Conservation (phyloP, 148 eudicot genomes). For the Simmondsia chinensis region DNA sequence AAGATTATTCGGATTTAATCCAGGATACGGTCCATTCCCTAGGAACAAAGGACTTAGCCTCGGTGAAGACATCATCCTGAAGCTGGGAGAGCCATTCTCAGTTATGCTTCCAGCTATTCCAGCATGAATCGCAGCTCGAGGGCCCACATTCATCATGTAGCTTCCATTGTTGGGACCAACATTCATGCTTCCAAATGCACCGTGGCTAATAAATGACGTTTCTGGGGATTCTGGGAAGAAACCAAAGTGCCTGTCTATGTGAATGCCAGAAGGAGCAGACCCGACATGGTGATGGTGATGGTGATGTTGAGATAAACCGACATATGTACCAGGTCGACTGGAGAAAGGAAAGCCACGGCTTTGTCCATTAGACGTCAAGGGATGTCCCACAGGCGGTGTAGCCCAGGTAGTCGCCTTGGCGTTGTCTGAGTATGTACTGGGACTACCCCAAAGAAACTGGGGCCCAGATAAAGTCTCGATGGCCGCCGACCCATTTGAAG, state of each 20-base stretch:
- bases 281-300: slow-evolving; percentile 62
- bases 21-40: slow-evolving; percentile 56
- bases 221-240: slow-evolving; percentile 57
- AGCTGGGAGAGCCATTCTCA: slow-evolving; percentile 51
- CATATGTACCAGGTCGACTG: slow-evolving; percentile 26
- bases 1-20: slow-evolving; percentile 18
- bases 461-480: slow-evolving; percentile 73
- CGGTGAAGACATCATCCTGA: slow-evolving; percentile 56
- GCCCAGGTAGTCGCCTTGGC: slow-evolving; percentile 32
- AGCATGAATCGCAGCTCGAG: slow-evolving; percentile 30
- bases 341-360: slow-evolving; percentile 40
- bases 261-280: slow-evolving; percentile 71
- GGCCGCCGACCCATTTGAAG: slow-evolving; percentile 55
- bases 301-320: slow-evolving; percentile 29
- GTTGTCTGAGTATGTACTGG: slow-evolving; percentile 30
- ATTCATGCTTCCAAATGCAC: slow-evolving; percentile 37
- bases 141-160: slow-evolving; percentile 38
- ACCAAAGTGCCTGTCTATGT: slow-evolving; percentile 48
- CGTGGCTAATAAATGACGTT: slow-evolving; percentile 30
- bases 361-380: slow-evolving; percentile 36
- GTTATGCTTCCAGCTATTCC: slow-evolving; percentile 30
- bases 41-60: slow-evolving; percentile 55
- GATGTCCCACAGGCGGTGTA: slow-evolving; percentile 25
- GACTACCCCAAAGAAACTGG: slow-evolving; percentile 85
- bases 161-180: slow-evolving; percentile 35